Conservation (phyloP, 108 stramenopile genomes). For the Aurantiochytrium sp. region DNA sequence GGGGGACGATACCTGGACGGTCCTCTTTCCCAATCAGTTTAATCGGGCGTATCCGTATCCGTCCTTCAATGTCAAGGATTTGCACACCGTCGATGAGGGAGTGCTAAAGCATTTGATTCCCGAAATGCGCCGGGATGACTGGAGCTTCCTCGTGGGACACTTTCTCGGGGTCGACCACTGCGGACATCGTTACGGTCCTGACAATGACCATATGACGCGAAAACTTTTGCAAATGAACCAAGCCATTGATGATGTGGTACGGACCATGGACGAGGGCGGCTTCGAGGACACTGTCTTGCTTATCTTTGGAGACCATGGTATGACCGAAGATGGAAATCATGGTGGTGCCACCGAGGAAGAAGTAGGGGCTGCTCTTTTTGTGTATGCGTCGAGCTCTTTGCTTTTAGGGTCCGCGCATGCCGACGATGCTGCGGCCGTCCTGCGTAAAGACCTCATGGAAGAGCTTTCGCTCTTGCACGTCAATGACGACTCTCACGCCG, state of each 20-base stretch:
- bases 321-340: slow-evolving; percentile 97
- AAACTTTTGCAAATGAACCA: slow-evolving; percentile 84
- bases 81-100: slow-evolving; percentile 95
- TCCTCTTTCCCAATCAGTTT: slow-evolving; percentile 79
- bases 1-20: slow-evolving; percentile 95
- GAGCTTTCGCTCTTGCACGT: background rate
- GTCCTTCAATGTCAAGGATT: slow-evolving; percentile 90
- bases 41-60: slow-evolving; percentile 74
- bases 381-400: slow-evolving; percentile 37
- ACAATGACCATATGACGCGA: slow-evolving; percentile 67
- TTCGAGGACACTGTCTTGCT: slow-evolving; percentile 47
- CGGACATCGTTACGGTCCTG: slow-evolving; percentile 88
- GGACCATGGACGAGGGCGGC: slow-evolving; percentile 48
- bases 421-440: slow-evolving; percentile 32
- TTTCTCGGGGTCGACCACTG: slow-evolving; percentile 94
- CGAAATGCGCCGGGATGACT: slow-evolving; percentile 21
- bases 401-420: slow-evolving; percentile 1
- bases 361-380: slow-evolving; percentile 80
- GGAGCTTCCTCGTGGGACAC: slow-evolving; percentile 70
- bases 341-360: slow-evolving; percentile 92
- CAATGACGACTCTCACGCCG: slow-evolving; percentile 17
- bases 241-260: slow-evolving; percentile 52
- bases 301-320: slow-evolving; percentile 83
- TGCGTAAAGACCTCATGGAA: background rate
- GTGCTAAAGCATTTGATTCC: slow-evolving; percentile 18